phyloP scores from a whole-genome alignment of 2,329 filamentous ascomycete genomes.

The Verticillium isaacii region DNA sequence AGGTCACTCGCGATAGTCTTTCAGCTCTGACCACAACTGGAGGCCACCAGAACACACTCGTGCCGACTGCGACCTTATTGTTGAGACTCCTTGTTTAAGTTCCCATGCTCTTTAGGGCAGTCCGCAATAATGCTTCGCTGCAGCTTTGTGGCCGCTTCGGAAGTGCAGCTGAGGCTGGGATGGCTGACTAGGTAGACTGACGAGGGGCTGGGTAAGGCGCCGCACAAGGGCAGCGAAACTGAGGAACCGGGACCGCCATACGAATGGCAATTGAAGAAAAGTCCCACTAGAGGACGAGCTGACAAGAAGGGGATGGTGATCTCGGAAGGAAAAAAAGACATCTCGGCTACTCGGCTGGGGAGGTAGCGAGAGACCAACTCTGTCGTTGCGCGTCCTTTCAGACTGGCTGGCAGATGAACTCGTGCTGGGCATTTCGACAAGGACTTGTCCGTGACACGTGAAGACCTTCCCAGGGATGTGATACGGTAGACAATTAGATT shows the following conservation, averaged over 20 bases:
- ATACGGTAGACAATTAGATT: too few species aligned
- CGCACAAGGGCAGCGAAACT: not conserved
- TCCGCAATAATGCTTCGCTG: not conserved
- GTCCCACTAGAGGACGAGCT: not conserved
- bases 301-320: not conserved
- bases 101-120: too few species aligned
- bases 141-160: not conserved
- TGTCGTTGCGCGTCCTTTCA: not conserved
- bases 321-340: not conserved
- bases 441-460: too few species aligned
- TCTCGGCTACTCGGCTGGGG: not conserved
- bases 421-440: too few species aligned
- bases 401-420: too few species aligned
- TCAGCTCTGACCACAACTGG: too few species aligned
- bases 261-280: not conserved
- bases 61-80: too few species aligned
- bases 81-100: too few species aligned
- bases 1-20: too few species aligned
- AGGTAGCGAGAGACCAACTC: not conserved
- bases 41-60: too few species aligned
- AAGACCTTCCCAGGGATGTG: too few species aligned
- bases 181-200: not conserved
- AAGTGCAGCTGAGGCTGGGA: not conserved
- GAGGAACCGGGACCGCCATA: not conserved
- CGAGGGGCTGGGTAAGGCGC: not conserved